Evolutionary conservation across 202 grass and related monocot species (phyloP).

Genomic region (Schoenoplectus triqueter): DNA sequence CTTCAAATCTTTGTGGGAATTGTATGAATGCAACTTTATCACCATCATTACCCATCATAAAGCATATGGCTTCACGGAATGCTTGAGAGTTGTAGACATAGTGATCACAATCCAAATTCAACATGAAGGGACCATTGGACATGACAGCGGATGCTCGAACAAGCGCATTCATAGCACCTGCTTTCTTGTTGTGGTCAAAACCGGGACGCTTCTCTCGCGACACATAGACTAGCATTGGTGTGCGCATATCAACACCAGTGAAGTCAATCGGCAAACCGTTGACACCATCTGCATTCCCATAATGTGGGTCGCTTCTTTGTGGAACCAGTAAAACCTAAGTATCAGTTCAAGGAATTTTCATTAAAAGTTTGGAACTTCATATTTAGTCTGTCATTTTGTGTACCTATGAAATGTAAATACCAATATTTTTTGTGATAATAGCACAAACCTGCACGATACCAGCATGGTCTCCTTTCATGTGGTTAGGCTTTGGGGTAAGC

Average conservation of each 20-base stretch:
- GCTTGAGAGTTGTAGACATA: conserved; percentile 82
- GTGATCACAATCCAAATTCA: conserved; percentile 87
- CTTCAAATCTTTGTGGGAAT: conserved; percentile 76
- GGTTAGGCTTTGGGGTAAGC: conserved; percentile 56
- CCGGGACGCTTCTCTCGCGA: conserved; percentile 92
- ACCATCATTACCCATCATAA: conserved; percentile 69
- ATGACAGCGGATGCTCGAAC: conserved; percentile 79
- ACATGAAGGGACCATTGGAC: conserved; percentile 73
- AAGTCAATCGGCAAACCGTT: conserved; percentile 36
- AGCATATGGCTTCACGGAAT: conserved; percentile 76
- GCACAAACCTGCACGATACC: conserved; percentile 62
- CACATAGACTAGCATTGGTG: conserved; percentile 78
- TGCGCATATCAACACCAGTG: conserved; percentile 32
- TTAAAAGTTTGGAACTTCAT: background rate
- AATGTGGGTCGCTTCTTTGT: conserved; percentile 33
- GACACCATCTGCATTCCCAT: conserved; percentile 26
- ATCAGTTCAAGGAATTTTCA: conserved; percentile 3
- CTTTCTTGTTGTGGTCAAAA: conserved; percentile 85
- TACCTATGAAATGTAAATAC: background rate
- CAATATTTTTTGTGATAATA: background rate
- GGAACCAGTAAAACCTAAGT: conserved; percentile 20
- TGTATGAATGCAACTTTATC: conserved; percentile 68
- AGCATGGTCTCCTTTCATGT: conserved; percentile 78
- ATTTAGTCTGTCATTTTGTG: background rate
- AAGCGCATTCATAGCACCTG: conserved; percentile 90